A percentile compares a stretch with the other conserved stretches of the same genome.
These are phyloP conservation scores for Ophiocordyceps camponoti-floridani DNA, from an alignment of 2,329 filamentous ascomycete genomes.

Conservation along the genomic window DNA sequence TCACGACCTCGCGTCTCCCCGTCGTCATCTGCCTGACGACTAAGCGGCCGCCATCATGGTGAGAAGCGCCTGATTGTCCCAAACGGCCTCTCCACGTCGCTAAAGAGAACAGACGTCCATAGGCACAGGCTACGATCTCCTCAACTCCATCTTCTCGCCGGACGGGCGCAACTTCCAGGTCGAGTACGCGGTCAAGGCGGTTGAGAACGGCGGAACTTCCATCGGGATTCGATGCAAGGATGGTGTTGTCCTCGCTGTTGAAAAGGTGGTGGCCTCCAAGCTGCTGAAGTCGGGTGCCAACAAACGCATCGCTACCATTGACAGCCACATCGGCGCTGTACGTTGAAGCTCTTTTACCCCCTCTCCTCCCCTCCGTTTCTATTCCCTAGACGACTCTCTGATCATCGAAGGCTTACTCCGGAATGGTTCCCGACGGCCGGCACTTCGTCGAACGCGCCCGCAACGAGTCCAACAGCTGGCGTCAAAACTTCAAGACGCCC, in stretches of 20 bases:
- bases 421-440: conserved; percentile 83
- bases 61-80: background rate
- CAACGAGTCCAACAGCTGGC: conserved; percentile 84
- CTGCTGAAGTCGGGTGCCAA: conserved; percentile 88
- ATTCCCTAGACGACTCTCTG: background rate
- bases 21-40: conserved; percentile 1
- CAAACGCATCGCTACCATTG: conserved; percentile 90
- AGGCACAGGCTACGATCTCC: conserved; percentile 97
- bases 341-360: conserved; percentile 18
- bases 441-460: conserved; percentile 90
- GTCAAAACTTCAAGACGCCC: conserved; percentile 82
- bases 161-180: conserved; percentile 98
- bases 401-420: conserved; percentile 62
- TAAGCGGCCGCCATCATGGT: conserved; percentile 5
- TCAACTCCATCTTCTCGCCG: conserved; percentile 98
- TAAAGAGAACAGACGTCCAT: conserved; percentile 71
- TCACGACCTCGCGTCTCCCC: no score
- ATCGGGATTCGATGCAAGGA: conserved; percentile 96
- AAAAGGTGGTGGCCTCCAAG: conserved; percentile 94
- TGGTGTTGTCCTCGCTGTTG: conserved; percentile 85
- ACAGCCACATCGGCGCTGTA: conserved; percentile 87
- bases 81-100: background rate
- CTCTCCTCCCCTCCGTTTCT: background rate
- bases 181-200: conserved; percentile 96
- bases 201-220: conserved; percentile 92